Evolutionary conservation across 768 basidiomycete species (phyloP), one percentile per base, ranked within the genome.

Genomic region (Leccinum uliginosum): DNA sequence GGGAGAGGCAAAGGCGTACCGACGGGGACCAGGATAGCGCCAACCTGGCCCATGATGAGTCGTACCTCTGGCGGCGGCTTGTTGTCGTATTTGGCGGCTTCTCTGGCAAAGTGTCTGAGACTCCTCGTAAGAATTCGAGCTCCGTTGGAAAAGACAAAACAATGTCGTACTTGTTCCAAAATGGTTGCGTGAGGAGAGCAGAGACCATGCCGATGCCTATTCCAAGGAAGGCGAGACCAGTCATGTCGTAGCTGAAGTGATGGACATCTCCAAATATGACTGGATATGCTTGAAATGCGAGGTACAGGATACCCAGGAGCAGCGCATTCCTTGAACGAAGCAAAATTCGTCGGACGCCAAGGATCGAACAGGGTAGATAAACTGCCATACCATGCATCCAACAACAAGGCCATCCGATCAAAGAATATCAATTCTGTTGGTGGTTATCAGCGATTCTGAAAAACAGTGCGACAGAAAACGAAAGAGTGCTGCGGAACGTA

Each of bases 391-490:
- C 90, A 92, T 14, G 80, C 67, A 67, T 90, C 79, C 9, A 93
- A 75, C 5, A 86, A 70, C 4, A 91, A 75, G 0, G 86, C 86
- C 89, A 92, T 93, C n/a, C 80, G 77, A 61, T 94, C 88, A 50
- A 75, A 80, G 0, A 81, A 43, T 5, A 89, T 71, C 6, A 91
- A 73, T 67, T 84, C 87, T 88, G 57, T 34, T 17, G 54, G 19
- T 17, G 19, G 21, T 43, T 12, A 19, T 43, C 10, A 43, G 40
- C 10, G 2, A 43, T 12, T 12, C 11, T 6, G 2, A 40, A 40
- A 12, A 6, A 34, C 14, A 15, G 34, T 0, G 34, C 34, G 34
- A 34, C 15, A 34, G 15, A 34, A 34, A 34, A 34, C 34, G 6
- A 43, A 43, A 15, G 23, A 27, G 9, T 30, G 17, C 3, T 27